These are phyloP conservation scores for Lepidium campestre DNA, from an alignment of 441 rosid species.

Conservation along the genomic window DNA sequence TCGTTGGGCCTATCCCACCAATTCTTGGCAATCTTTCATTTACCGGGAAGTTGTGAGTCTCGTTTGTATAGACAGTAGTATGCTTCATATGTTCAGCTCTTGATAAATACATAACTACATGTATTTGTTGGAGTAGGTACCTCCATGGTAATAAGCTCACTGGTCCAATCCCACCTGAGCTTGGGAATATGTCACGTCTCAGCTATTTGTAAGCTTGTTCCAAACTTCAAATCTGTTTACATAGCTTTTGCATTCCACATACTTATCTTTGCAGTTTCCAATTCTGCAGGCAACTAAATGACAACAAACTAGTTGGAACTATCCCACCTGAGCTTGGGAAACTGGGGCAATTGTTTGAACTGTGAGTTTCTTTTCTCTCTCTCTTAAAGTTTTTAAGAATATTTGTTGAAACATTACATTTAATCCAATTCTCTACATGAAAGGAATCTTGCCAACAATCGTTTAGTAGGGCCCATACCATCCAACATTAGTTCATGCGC, in stretches of 20 bases:
- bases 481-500: slow-evolving; percentile 70
- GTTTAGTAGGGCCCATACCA: slow-evolving; percentile 80
- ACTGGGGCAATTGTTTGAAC: slow-evolving; percentile 80
- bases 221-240: neutral
- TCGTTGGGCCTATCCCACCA: slow-evolving; percentile 76
- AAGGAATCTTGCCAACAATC: slow-evolving; percentile 88
- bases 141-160: slow-evolving; percentile 89
- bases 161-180: slow-evolving; percentile 85
- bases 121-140: slow-evolving; percentile 39
- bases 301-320: slow-evolving; percentile 56
- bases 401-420: neutral
- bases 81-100: neutral
- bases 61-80: neutral
- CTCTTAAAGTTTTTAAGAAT: neutral
- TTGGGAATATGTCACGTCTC: slow-evolving; percentile 91
- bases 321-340: slow-evolving; percentile 98
- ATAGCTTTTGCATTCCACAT: neutral
- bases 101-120: neutral
- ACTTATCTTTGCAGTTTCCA: neutral
- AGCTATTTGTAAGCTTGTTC: slow-evolving; percentile 68
- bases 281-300: slow-evolving; percentile 66
- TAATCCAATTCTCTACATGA: neutral
- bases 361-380: slow-evolving; percentile 40
- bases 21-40: slow-evolving; percentile 85
- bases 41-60: slow-evolving; percentile 79